Percentiles rank a stretch among this genome's conserved stretches.
phyloP scores from a whole-genome alignment of 768 basidiomycete species.

The Rhodotorula toruloides region DNA sequence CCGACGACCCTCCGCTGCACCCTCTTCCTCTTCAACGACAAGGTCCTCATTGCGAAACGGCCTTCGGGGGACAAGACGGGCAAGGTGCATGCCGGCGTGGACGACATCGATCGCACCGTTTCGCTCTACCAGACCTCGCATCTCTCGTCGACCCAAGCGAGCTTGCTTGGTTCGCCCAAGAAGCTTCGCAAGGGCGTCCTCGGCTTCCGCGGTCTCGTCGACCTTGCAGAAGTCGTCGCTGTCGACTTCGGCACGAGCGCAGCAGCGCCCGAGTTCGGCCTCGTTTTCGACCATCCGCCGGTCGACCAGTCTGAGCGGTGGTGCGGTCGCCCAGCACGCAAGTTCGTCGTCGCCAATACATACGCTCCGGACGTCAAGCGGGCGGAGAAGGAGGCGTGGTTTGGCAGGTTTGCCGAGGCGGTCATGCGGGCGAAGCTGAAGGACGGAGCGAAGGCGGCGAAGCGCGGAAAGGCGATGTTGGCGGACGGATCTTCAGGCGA shows the following conservation, averaged over 20 bases:
- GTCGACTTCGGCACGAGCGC: constrained; percentile 57
- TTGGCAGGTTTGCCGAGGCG: constrained; percentile 13
- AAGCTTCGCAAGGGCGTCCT: constrained; percentile 66
- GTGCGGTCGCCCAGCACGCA: constrained; percentile 78
- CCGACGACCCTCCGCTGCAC: constrained; percentile 67
- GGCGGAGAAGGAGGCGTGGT: constrained; percentile 32
- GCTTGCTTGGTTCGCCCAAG: constrained; percentile 58
- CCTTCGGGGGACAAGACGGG: constrained; percentile 48
- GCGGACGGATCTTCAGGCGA: background rate
- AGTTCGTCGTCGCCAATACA: constrained; percentile 57
- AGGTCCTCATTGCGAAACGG: constrained; percentile 83
- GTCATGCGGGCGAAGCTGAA: constrained; percentile 5
- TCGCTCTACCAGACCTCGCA: constrained; percentile 34
- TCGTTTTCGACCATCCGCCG: constrained; percentile 78
- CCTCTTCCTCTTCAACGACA: constrained; percentile 89
- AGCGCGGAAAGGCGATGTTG: background rate
- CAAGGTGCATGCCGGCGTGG: constrained; percentile 57
- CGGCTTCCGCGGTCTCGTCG: constrained; percentile 81
- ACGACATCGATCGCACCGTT: constrained; percentile 68
- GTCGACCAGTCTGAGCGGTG: constrained; percentile 77
- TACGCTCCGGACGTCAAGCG: constrained; percentile 11
- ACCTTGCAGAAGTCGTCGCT: constrained; percentile 73
- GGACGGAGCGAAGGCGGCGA: constrained; percentile 7
- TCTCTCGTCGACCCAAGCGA: constrained; percentile 27
- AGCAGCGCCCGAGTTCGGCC: constrained; percentile 62